Evolutionary conservation across 2,329 filamentous ascomycete species (phyloP), one percentile per base, ranked within the genome.

Genomic region (Drechslerella coelobrocha): DNA sequence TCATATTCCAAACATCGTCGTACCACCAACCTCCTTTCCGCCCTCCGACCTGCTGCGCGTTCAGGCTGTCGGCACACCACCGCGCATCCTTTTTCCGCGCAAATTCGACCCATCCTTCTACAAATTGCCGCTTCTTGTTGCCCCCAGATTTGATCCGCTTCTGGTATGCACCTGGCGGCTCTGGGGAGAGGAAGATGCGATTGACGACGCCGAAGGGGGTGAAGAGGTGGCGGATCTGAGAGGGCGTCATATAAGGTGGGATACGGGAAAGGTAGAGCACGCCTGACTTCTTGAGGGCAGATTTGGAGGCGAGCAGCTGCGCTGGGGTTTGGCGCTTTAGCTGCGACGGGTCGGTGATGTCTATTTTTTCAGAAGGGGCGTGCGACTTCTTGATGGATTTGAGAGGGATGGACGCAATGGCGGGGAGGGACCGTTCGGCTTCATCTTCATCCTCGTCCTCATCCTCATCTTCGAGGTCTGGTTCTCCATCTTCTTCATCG

Each of bases 81-180:
- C 92, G 91, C 34, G 91, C 91, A 72, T 92, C 87, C 73, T 84
- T 83, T 79, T 94, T 94, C 72, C 84, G 83, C 34, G 86, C 79
- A 76, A 93, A 95, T 78, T 95, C 91, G 26, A 94, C 86, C 91
- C 91, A 95, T 48, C 91, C 91, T 78, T 95, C 91, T 2, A 86
- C 88, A 79, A 87, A 94, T n/a, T 85, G 85, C 68, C 87, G 85
- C 79, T 92, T 91, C 81, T 92, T 92, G 81, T 93, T 94, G 66
- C 91, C 91, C 54, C 91, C 91, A 54, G 83, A 84, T 60, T 84
- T 84, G 10, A 92, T 83, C 27, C 91, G 87, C 24, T 86, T 84
- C 6, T 85, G 81, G 75, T 90, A 89, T 4, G 84, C 83, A 2
- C 84, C 78, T 0, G 87, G 84, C 76, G 91, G 87, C 79, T 94